Evolutionary conservation across 768 basidiomycete genomes (phyloP).

Genomic region (Lactarius hengduanensis): DNA sequence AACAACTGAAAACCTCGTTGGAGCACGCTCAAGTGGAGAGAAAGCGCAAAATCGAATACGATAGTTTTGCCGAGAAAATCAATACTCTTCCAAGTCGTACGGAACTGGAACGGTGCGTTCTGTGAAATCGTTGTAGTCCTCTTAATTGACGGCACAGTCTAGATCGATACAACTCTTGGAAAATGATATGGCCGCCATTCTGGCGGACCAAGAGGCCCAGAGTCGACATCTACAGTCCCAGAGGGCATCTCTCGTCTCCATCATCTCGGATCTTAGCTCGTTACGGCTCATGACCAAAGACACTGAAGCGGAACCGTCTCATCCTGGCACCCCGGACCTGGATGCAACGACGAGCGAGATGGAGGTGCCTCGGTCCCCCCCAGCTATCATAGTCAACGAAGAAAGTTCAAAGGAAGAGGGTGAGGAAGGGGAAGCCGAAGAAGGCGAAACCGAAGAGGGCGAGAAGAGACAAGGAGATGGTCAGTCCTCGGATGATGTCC

Average conservation of each 20-base stretch:
- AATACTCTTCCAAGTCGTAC: conserved; percentile 73
- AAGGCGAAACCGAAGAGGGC: conserved; percentile 44
- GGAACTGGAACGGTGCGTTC: conserved; percentile 73
- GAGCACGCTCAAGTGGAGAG: conserved; percentile 79
- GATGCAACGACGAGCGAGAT: conserved; percentile 28
- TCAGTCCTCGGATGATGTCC: conserved; percentile 34
- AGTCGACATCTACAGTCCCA: conserved; percentile 63
- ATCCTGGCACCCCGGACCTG: conserved; percentile 19
- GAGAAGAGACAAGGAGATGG: conserved; percentile 40
- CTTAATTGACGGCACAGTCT: neutral
- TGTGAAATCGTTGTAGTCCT: conserved; percentile 2
- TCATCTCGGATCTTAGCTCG: conserved; percentile 59
- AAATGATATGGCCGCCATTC: conserved; percentile 75
- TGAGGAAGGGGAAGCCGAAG: conserved; percentile 41
- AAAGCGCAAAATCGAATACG: conserved; percentile 82
- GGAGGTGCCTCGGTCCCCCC: conserved; percentile 44
- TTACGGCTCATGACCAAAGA: conserved; percentile 72
- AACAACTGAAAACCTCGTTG: conserved; percentile 70
- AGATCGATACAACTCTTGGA: conserved; percentile 71
- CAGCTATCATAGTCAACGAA: conserved; percentile 46
- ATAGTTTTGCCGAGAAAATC: conserved; percentile 78
- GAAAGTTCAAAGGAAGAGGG: conserved; percentile 32
- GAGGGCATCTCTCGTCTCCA: conserved; percentile 62
- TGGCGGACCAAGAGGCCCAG: conserved; percentile 71
- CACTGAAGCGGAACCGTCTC: conserved; percentile 39